A percentile compares a stretch with the other conserved stretches of the same genome.
Conservation (phyloP, 1,284 basidiomycete species). For the Meripilus lineatus region DNA sequence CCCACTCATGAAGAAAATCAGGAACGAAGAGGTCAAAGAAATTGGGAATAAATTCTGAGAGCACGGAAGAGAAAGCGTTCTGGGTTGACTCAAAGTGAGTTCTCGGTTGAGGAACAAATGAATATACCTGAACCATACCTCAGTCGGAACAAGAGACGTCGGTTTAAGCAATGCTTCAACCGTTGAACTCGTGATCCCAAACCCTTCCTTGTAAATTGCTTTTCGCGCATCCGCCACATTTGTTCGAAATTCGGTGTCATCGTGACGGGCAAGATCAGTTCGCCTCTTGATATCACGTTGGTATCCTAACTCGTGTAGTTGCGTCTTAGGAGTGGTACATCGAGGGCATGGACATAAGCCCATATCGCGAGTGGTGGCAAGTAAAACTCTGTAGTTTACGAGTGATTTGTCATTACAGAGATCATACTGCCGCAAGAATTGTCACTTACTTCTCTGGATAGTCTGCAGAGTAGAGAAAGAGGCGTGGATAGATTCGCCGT, state of each 20-base stretch:
- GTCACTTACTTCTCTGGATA: conserved; percentile 28
- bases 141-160: background rate
- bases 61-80: conserved; percentile 25
- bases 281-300: background rate
- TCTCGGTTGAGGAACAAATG: too few relatives aligned
- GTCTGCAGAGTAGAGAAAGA: conserved; percentile 26
- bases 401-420: too few relatives aligned
- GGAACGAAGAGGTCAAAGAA: conserved; percentile 15
- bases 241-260: background rate
- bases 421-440: background rate
- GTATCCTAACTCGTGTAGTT: background rate
- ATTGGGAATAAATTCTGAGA: conserved; percentile 11
- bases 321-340: conserved; percentile 19
- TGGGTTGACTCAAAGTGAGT: too few relatives aligned
- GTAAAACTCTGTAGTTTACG: conserved; percentile 23
- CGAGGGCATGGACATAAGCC: conserved; percentile 24
- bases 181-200: background rate
- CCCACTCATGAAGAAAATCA: conserved; percentile 25
- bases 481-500: conserved; percentile 19
- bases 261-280: background rate
- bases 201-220: background rate
- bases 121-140: too few relatives aligned
- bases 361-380: conserved; percentile 23
- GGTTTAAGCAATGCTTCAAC: background rate
- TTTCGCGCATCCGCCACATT: too few relatives aligned